These are phyloP conservation scores for Cadophora luteo-olivacea DNA, from an alignment of 2,329 filamentous ascomycete species.

Conservation along the genomic window DNA sequence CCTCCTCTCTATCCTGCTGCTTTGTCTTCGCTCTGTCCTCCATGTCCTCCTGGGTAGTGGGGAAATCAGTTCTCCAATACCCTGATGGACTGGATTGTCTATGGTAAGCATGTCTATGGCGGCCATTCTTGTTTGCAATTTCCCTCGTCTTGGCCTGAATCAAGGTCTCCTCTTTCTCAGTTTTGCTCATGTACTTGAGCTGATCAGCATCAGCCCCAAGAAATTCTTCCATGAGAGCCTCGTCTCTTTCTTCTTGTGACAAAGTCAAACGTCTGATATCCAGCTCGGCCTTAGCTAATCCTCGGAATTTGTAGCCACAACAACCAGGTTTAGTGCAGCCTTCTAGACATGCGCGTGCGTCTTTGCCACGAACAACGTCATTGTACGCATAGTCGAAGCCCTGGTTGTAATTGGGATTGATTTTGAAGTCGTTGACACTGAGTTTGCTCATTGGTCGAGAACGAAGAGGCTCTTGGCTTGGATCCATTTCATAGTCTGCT, in stretches of 20 bases:
- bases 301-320: conserved; percentile 51
- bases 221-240: conserved; percentile 60
- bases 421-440: conserved; percentile 63
- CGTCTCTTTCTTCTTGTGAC: conserved; percentile 50
- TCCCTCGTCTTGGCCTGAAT: conserved; percentile 77
- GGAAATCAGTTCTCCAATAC: conserved; percentile 92
- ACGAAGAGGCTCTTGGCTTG: conserved; percentile 47
- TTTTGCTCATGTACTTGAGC: conserved; percentile 61
- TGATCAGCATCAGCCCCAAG: conserved; percentile 63
- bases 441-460: conserved; percentile 49
- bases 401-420: conserved; percentile 66
- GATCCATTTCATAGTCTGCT: conserved; percentile 16
- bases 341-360: conserved; percentile 63
- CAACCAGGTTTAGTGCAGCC: conserved; percentile 65
- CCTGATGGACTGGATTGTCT: conserved; percentile 79
- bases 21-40: conserved; percentile 69
- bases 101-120: conserved; percentile 77
- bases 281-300: conserved; percentile 37
- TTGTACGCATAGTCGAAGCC: conserved; percentile 65
- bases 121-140: conserved; percentile 77
- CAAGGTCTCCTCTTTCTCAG: conserved; percentile 71
- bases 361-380: conserved; percentile 64
- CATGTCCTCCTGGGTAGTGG: conserved; percentile 80
- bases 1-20: conserved; percentile 65
- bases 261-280: conserved; percentile 30